Percentiles rank a stretch among this genome's conserved stretches.
Conservation (phyloP, 768 basidiomycete genomes). For the Xerocomellus intermedius region DNA sequence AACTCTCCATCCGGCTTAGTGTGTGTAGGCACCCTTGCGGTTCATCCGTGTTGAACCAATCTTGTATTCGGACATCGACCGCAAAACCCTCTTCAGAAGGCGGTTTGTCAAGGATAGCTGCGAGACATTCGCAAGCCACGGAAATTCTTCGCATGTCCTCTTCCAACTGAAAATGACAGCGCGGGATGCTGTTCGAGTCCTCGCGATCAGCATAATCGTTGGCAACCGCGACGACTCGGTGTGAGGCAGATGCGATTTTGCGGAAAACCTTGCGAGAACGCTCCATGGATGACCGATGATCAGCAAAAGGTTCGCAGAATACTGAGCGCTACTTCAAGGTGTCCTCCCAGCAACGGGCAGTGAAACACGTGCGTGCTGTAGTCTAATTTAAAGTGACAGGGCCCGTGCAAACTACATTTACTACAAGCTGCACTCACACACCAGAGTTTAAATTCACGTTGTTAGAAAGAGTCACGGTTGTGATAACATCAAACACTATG, state of each 20-base stretch:
- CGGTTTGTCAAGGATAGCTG: background rate
- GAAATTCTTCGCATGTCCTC: constrained; percentile 3
- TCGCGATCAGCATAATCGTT: background rate
- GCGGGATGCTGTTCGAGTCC: background rate
- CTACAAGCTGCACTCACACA: no score
- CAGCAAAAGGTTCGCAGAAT: no score
- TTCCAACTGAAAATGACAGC: constrained; percentile 5
- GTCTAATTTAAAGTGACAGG: no score
- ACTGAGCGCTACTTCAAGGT: no score
- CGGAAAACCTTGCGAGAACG: constrained; percentile 2
- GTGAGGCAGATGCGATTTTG: constrained; percentile 1
- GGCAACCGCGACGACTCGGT: background rate
- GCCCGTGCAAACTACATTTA: no score
- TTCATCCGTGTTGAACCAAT: constrained; percentile 2
- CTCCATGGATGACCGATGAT: constrained; percentile 1
- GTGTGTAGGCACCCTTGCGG: background rate
- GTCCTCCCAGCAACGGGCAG: no score
- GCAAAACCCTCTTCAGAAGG: background rate
- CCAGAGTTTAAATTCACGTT: no score
- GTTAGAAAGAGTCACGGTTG: no score
- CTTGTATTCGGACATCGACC: constrained; percentile 2
- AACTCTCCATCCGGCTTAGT: background rate
- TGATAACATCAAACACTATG: no score
- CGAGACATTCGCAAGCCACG: constrained; percentile 4
- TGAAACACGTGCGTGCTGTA: no score